Evolutionary conservation across 768 basidiomycete genomes (phyloP).

Genomic region (Xerocomellus intermedius): DNA sequence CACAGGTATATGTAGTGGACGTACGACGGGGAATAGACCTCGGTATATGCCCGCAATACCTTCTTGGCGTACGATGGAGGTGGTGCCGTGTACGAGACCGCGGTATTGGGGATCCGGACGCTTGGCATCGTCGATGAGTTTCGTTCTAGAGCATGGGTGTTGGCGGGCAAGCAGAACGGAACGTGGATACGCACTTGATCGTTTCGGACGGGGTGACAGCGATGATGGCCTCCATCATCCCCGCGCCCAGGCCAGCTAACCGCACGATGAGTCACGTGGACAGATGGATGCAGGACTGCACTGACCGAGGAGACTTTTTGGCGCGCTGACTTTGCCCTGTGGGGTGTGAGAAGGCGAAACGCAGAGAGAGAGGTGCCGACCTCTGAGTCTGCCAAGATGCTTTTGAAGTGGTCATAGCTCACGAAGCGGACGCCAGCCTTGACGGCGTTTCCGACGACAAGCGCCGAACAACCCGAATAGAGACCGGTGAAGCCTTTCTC

Average conservation of each 20-base stretch:
- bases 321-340: constrained; percentile 89
- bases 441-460: constrained; percentile 85
- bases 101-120: constrained; percentile 80
- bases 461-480: constrained; percentile 90
- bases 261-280: constrained; percentile 11
- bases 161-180: background rate
- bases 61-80: constrained; percentile 77
- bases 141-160: constrained; percentile 64
- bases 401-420: constrained; percentile 92
- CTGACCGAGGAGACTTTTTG: constrained; percentile 78
- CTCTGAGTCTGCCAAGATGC: constrained; percentile 75
- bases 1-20: constrained; percentile 28
- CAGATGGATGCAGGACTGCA: background rate
- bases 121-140: constrained; percentile 93
- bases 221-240: constrained; percentile 87
- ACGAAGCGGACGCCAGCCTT: constrained; percentile 98
- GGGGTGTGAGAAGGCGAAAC: background rate
- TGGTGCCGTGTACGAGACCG: constrained; percentile 84
- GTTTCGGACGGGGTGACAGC: constrained; percentile 98
- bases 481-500: constrained; percentile 78
- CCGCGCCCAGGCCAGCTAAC: constrained; percentile 78
- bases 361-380: constrained; percentile 40
- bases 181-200: constrained; percentile 71
- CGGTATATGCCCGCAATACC: constrained; percentile 85
- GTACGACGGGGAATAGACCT: constrained; percentile 89